Evolutionary conservation across 176 grass and related monocot genomes (phyloP).

Genomic region (Bolboschoenus planiculmis): DNA sequence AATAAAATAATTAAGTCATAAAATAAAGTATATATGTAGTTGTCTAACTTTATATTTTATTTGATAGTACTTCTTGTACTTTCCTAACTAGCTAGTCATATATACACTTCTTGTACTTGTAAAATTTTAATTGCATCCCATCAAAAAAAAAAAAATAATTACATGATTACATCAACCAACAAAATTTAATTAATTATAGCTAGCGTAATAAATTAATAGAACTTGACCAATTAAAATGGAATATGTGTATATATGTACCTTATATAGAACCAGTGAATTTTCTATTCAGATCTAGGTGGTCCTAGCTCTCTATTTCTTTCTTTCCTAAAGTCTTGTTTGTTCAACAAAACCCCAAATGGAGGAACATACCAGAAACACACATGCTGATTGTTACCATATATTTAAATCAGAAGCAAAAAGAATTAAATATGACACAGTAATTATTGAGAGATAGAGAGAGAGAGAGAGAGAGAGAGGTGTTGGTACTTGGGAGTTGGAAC

Average conservation of each 20-base stretch:
- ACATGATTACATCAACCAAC: background rate
- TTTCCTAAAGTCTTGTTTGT: background rate
- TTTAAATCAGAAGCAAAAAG: background rate
- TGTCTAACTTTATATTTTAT: background rate
- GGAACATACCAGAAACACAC: background rate
- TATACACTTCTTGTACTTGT: background rate
- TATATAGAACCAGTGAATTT: background rate
- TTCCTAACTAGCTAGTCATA: background rate
- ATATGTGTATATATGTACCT: background rate
- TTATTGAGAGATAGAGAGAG: background rate
- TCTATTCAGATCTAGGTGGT: background rate
- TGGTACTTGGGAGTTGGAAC: background rate
- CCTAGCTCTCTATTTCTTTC: background rate
- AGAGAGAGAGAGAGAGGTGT: background rate
- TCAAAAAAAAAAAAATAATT: too few species aligned
- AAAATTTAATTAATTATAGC: background rate
- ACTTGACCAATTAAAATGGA: background rate
- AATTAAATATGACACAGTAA: background rate
- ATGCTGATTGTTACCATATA: background rate
- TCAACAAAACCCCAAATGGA: background rate
- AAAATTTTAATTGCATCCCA: background rate
- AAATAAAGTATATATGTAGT: background rate
- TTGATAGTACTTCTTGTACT: background rate
- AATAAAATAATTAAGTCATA: background rate
- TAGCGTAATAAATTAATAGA: background rate